Evolutionary conservation across 129 eudicot genomes (phyloP).

Genomic region (carrot (Daucus carota)): DNA sequence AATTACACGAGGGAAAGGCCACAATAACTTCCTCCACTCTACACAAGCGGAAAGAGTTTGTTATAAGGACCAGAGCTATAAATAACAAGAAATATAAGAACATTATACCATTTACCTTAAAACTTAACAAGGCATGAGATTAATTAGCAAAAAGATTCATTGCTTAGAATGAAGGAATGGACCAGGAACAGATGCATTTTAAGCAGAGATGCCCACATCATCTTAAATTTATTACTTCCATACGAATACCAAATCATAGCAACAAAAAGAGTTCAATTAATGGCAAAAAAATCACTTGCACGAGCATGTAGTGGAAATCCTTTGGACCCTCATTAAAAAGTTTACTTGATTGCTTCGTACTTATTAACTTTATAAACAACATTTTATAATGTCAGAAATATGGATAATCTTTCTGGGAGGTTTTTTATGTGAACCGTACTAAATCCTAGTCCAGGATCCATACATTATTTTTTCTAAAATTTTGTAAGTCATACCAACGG

Average conservation of each 20-base stretch:
- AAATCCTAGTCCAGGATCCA: background rate
- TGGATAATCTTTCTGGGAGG: background rate
- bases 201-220: background rate
- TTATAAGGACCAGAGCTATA: background rate
- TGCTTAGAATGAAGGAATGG: background rate
- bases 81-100: background rate
- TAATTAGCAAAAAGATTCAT: background rate
- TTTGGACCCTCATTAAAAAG: background rate
- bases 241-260: background rate
- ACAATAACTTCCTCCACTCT: background rate
- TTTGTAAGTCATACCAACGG: background rate
- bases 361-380: background rate
- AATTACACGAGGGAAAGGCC: conserved; percentile 5
- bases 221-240: background rate
- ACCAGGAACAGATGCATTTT: background rate
- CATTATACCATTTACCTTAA: background rate
- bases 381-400: background rate
- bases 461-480: background rate
- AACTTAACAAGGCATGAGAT: background rate
- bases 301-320: background rate
- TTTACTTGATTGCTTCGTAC: background rate
- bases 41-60: background rate
- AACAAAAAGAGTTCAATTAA: background rate
- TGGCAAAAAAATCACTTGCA: background rate
- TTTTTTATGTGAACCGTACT: background rate